A percentile compares a stretch with the other conserved stretches of the same genome.
phyloP scores from a whole-genome alignment of 345 rosid genomes.

The Eucalyptus marginata region DNA sequence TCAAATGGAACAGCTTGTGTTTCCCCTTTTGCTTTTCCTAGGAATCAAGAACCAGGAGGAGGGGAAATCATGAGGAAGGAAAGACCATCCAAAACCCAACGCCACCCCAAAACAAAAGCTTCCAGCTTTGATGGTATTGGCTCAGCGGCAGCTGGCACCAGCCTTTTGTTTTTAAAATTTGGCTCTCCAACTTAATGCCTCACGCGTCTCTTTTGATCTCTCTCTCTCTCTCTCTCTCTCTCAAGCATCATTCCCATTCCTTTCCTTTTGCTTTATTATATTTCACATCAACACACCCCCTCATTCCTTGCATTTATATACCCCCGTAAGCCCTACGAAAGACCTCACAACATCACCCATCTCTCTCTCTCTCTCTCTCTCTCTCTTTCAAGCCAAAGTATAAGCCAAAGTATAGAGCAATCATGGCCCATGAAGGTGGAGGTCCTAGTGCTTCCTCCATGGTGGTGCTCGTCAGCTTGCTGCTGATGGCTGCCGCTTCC shows the following conservation, averaged over 20 bases:
- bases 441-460: not conserved
- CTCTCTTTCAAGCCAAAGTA: not conserved
- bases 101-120: not conserved
- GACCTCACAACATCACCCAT: not conserved
- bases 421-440: not conserved
- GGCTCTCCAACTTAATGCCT: not conserved
- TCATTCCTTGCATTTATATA: not conserved
- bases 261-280: not conserved
- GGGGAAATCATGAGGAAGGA: not conserved
- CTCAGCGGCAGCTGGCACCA: not conserved
- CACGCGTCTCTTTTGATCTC: not conserved
- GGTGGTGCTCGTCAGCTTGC: not conserved
- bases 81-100: not conserved
- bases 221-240: not conserved
- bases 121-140: conserved; percentile 14
- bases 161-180: not conserved
- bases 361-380: not conserved
- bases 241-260: not conserved
- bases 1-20: not conserved
- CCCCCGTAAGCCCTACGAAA: not conserved
- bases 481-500: not conserved
- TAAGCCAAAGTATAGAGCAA: not conserved
- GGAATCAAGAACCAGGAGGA: not conserved
- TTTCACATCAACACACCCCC: not conserved
- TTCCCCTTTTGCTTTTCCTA: not conserved